Base-by-base conservation (phyloP, 352 stramenopile genomes). In the Phytophthora macrochlamydospora region DNA sequence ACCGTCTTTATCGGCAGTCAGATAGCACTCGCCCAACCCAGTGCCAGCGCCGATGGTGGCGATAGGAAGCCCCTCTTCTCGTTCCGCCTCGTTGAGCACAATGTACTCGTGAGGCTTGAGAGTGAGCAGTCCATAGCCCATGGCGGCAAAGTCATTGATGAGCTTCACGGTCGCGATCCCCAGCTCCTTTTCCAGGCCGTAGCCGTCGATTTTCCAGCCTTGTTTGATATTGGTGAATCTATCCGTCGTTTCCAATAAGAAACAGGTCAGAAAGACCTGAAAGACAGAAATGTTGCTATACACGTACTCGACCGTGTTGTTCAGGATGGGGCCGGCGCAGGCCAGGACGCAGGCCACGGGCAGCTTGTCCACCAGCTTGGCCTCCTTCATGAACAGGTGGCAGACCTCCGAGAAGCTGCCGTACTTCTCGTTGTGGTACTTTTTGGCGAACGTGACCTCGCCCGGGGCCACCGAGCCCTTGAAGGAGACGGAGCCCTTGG, bases 71-170 rank as follows among this genome's bases (percentile, higher is more conserved):
- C 79, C 71, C 53, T 93, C 78, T 54, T 88, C 75, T 37, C 74
- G 78, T 24, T 81, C 62, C 29, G 75, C 86, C 48, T 95, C 85
- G 66, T 97, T 94, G n/a, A 94, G 82, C 37, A 95, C 69, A 58
- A 97, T 93, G 75, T 98, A 97, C 63, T 96, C 90, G 51, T 97
- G 82, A 40, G 87, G 75, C 73, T 98, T 90, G 29, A 99, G 77
- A 56, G 97, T 99, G 3, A 99, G 78, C 35, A 98, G 85, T 13
- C 97, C 97, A 78, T 99, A 99, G 46, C 97, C 97, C 75, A 98
- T 97, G 31, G 95, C 97, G 0, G 97, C 95, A 79, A 99, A 99
- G 77, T 99, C 97, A 71, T 99, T 99, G 52, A 99, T 97, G 35
- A 99, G 87, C 46, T 90, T 90, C 54, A 98, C 94, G 5, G 75